Conservation (phyloP, 768 basidiomycete species). For the Gyrodon lividus region DNA sequence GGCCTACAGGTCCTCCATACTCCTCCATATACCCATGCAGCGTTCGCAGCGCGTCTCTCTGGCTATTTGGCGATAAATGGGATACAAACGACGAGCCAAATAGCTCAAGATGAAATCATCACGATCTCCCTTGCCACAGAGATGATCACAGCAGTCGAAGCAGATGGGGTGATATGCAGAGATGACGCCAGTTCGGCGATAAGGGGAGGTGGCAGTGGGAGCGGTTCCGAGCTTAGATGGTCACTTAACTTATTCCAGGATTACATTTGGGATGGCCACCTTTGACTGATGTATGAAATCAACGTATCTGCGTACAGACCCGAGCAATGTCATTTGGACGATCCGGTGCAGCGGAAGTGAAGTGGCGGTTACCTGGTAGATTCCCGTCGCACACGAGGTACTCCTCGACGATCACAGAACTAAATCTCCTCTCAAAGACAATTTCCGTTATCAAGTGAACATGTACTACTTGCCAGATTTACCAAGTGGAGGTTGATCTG, state of each 20-base stretch:
- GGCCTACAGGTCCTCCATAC: slow-evolving; percentile 84
- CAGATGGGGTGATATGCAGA: slow-evolving; percentile 65
- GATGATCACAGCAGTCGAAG: slow-evolving; percentile 75
- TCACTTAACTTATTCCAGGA: slow-evolving; percentile 63
- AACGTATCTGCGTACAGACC: background rate
- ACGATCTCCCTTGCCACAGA: slow-evolving; percentile 74
- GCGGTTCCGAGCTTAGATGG: slow-evolving; percentile 67
- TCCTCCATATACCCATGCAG: slow-evolving; percentile 64
- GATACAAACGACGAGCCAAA: slow-evolving; percentile 60
- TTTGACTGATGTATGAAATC: slow-evolving; percentile 1
- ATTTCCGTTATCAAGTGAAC: too few relatives aligned
- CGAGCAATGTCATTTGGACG: background rate
- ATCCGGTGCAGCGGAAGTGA: too few relatives aligned
- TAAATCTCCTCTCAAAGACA: too few relatives aligned
- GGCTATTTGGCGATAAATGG: slow-evolving; percentile 50
- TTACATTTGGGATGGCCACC: slow-evolving; percentile 73
- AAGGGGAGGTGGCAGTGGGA: slow-evolving; percentile 42
- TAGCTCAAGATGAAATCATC: slow-evolving; percentile 70
- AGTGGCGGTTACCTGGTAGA: background rate
- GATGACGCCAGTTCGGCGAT: slow-evolving; percentile 56
- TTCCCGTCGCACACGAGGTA: too few relatives aligned
- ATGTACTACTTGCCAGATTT: too few relatives aligned
- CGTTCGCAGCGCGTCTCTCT: slow-evolving; percentile 68
- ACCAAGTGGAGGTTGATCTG: too few relatives aligned
- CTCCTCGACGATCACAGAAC: too few relatives aligned